Evolutionary conservation across 768 basidiomycete species (phyloP), one percentile per base, ranked within the genome.

Genomic region (Boletus insuetus): DNA sequence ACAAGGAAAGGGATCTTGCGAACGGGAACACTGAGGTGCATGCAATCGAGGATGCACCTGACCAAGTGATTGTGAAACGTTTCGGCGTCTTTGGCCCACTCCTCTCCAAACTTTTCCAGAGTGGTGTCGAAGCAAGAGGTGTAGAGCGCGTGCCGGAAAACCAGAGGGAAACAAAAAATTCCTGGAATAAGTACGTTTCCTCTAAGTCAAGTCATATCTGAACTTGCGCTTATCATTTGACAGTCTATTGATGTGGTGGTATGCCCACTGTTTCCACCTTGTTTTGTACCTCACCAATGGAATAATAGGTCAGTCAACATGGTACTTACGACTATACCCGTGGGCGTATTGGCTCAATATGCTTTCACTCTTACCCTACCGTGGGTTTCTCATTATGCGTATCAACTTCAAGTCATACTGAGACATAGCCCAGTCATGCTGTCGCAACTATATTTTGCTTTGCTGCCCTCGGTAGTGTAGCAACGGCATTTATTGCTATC

Each of bases 61-160:
- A 71, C 35, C 41, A 58, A 43, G 64, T 60, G 14, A 65, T 75
- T 29, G 63, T 58, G 19, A 58, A 58, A 26, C 65, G 72, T 16
- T 77, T 71, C 48, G 65, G 69, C 32, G 53, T 45, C 31, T 53
- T 71, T 34, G 69, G 69, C 1, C 71, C 69, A 3, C 32, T 74
- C 39, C 63, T 78, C 22, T 61, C 66, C 42, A 74, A 64, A 60
- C 66, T 81, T 13, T 80, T 81, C 62, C 66, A 71, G 16, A 76
- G 68, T 49, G 81, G 80, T 45, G 77, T 82, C 19, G 82, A 83
- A 64, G 80, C 79, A 6, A 69, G 79, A 64, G 82, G 82, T 19
- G 77, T 83, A 7, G 82, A 82, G 57, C 77, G 81, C 13, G 77
- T 82, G 0, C 79, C 77, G 16, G 82, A 82, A 61, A 65, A 76